Percentiles rank a stretch among this genome's conserved stretches.
Conservation (phyloP, 768 basidiomycete genomes). For the Xerocomus brunneocitrinus region DNA sequence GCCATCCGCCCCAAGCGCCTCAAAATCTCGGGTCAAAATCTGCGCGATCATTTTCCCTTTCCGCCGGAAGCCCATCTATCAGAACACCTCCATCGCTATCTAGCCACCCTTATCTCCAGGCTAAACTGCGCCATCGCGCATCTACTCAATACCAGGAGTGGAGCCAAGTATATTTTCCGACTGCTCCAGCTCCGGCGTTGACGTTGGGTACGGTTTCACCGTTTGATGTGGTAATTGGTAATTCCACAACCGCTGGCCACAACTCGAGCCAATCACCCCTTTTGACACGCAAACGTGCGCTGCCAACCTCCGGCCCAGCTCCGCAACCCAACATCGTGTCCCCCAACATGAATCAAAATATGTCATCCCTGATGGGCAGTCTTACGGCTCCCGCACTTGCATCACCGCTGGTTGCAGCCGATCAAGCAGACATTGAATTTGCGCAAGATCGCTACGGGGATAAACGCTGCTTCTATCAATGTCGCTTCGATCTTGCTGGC, state of each 20-base stretch:
- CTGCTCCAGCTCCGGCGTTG: neutral
- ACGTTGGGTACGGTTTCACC: neutral
- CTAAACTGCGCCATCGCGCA: slow-evolving; percentile 15
- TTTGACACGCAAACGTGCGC: neutral
- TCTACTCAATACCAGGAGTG: slow-evolving; percentile 4
- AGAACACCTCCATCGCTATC: slow-evolving; percentile 2
- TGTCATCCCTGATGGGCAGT: neutral
- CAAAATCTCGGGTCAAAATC: slow-evolving; percentile 2
- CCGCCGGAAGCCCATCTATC: slow-evolving; percentile 5
- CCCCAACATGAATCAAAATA: neutral
- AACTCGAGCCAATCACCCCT: neutral
- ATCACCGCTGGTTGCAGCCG: neutral
- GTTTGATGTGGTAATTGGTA: neutral
- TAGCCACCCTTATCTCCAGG: slow-evolving; percentile 13
- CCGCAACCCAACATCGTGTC: slow-evolving; percentile 1
- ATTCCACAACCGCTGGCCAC: neutral
- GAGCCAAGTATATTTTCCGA: neutral
- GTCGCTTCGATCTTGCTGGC: slow-evolving; percentile 23
- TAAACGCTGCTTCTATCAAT: slow-evolving; percentile 19
- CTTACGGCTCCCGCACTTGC: neutral
- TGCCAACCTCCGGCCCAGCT: neutral
- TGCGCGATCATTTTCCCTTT: slow-evolving; percentile 3
- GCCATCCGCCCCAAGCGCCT: neutral
- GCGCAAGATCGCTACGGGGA: slow-evolving; percentile 17
- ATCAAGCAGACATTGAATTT: slow-evolving; percentile 22